Evolutionary conservation across 352 stramenopile species (phyloP), one percentile per base, ranked within the genome.

Genomic region (Pythium utonaiense): DNA sequence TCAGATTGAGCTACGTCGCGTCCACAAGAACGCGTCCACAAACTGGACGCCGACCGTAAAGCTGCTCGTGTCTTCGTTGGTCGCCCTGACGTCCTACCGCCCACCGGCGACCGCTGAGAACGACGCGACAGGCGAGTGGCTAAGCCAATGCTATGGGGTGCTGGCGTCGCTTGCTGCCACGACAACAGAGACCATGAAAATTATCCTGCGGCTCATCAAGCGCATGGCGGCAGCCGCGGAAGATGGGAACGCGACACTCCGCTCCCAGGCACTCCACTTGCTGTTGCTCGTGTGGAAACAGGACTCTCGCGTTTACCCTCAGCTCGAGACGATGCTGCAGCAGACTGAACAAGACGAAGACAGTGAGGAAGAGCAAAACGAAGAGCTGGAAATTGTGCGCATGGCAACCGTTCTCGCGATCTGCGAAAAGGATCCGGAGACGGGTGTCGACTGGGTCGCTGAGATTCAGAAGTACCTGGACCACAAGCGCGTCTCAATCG

Each of bases 181-280:
- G 17, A 84, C 77, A 38, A 86, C 75, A 14, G 83, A 91, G 9
- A 89, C 80, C 21, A 91, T 93, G 80, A 86, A 83, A 44, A 75
- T 89, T 14, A 63, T 89, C 4, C 75, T 93, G 54, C 77, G 80
- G 40, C 64, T 89, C 6, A 74, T 93, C 54, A 82, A 90, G 49
- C 74, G 69, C 40, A 80, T 91, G 78, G 71, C 72, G 28, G 42
- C 67, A 1, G 22, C 21, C 9, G 51, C 8, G 45, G 24, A 33
- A 10, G 27, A 8, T 33, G 9, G 7, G 41, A 36, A 25, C 62
- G 58, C 8, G 6, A 50, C 42, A 24, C 76, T 76, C 59, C 74
- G 73, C 1, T 28, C 75, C 0, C 80, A 79, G 52, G 81, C 83
- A 16, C 60, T 91, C 6, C 74, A 71, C 36, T 63, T 91, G 25